These are phyloP conservation scores for Kwoniella heveanensis DNA, from an alignment of 768 basidiomycete genomes.

Conservation along the genomic window DNA sequence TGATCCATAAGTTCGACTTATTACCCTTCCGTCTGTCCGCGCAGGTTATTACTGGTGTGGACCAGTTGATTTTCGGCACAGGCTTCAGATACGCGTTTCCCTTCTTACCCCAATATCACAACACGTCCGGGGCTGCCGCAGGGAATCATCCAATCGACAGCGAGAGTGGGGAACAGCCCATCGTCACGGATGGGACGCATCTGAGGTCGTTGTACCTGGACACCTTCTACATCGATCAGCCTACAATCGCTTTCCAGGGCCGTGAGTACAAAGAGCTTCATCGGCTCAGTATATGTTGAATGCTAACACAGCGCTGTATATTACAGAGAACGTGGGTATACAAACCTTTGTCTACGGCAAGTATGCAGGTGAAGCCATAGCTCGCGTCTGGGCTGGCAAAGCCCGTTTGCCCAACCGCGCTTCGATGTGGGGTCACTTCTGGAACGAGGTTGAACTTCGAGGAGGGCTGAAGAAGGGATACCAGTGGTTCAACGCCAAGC, in stretches of 20 bases:
- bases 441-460: conserved; percentile 22
- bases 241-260: conserved; percentile 32
- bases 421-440: conserved; percentile 18
- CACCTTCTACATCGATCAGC: conserved; percentile 30
- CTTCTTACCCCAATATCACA: conserved; percentile 59
- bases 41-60: conserved; percentile 15
- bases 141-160: neutral
- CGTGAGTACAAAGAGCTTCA: conserved; percentile 18
- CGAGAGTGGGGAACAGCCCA: conserved; percentile 17
- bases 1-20: conserved; percentile 1
- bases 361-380: conserved; percentile 22
- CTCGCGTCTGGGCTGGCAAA: conserved; percentile 25
- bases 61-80: conserved; percentile 16
- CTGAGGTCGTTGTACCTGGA: conserved; percentile 25
- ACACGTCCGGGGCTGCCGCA: neutral
- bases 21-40: neutral
- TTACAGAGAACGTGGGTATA: conserved; percentile 24
- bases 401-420: conserved; percentile 15
- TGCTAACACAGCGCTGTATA: too few species aligned
- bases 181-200: conserved; percentile 26
- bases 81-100: conserved; percentile 59
- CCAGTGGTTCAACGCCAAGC: conserved; percentile 19
- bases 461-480: conserved; percentile 27
- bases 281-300: too few species aligned
- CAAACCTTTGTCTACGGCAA: conserved; percentile 28